Evolutionary conservation across 352 stramenopile genomes (phyloP).

Genomic region (Pythium pyrilobum): DNA sequence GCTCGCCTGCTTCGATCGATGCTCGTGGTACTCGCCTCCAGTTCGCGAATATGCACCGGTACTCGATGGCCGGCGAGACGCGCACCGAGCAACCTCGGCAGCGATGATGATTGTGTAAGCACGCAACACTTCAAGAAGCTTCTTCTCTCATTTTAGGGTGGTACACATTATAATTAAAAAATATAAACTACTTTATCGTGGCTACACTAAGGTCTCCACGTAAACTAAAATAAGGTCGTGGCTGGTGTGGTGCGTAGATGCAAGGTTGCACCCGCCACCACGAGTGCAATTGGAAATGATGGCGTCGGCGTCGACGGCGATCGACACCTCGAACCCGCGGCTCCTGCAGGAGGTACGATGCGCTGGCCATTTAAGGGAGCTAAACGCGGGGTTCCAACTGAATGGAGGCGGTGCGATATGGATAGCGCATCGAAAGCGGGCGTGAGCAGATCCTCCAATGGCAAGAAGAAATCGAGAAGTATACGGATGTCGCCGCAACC

Average conservation of each 20-base stretch:
- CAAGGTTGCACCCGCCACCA: background rate
- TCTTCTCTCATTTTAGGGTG: conserved; percentile 12
- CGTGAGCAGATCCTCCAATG: conserved; percentile 46
- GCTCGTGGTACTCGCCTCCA: too few relatives aligned
- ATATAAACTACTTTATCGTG: too few relatives aligned
- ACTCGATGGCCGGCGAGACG: too few relatives aligned
- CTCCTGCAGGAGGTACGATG: conserved; percentile 52
- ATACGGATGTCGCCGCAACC: conserved; percentile 40
- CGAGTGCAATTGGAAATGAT: conserved; percentile 6
- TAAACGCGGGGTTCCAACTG: too few relatives aligned
- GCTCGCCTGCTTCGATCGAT: background rate
- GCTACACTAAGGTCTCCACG: too few relatives aligned
- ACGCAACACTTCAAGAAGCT: conserved; percentile 2
- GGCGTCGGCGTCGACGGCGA: conserved; percentile 19
- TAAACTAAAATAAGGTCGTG: too few relatives aligned
- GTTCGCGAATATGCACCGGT: too few relatives aligned
- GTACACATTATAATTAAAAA: background rate
- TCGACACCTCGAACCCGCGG: conserved; percentile 38
- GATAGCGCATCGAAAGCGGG: conserved; percentile 57
- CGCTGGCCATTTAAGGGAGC: too few relatives aligned
- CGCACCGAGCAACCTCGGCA: background rate
- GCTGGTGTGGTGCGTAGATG: too few relatives aligned
- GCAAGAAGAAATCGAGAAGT: conserved; percentile 52
- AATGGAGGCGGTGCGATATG: too few relatives aligned
- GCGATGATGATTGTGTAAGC: background rate